Conservation (phyloP, 2,329 filamentous ascomycete species). For the Ophiostoma sp. region DNA sequence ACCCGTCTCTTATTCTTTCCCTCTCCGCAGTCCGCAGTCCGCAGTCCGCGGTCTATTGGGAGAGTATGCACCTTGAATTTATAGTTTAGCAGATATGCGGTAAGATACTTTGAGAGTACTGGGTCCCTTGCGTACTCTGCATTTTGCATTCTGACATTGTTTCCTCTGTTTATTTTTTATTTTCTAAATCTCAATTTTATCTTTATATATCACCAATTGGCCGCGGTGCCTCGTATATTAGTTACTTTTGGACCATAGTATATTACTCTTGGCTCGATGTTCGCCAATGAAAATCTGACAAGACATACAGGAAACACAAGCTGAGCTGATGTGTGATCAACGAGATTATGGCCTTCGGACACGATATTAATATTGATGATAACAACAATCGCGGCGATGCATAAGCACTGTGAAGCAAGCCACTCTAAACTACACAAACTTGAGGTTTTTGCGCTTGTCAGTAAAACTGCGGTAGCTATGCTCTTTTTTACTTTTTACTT, state of each 20-base stretch:
- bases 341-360: background rate
- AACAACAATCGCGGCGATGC: background rate
- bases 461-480: too few species aligned
- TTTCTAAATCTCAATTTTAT: background rate
- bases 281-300: background rate
- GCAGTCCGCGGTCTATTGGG: background rate
- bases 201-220: background rate
- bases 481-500: background rate
- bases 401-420: slow-evolving; percentile 10
- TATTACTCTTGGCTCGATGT: background rate
- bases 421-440: background rate
- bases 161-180: background rate
- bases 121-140: too few species aligned
- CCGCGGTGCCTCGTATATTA: background rate
- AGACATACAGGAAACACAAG: background rate
- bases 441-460: background rate
- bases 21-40: background rate
- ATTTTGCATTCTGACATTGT: too few species aligned
- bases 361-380: background rate
- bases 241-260: background rate
- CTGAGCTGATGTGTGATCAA: background rate
- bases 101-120: too few species aligned
- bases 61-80: background rate
- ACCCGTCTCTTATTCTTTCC: background rate
- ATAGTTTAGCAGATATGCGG: too few species aligned